Conservation (phyloP, 2,329 filamentous ascomycete species). For the Epichloe glyceriae region DNA sequence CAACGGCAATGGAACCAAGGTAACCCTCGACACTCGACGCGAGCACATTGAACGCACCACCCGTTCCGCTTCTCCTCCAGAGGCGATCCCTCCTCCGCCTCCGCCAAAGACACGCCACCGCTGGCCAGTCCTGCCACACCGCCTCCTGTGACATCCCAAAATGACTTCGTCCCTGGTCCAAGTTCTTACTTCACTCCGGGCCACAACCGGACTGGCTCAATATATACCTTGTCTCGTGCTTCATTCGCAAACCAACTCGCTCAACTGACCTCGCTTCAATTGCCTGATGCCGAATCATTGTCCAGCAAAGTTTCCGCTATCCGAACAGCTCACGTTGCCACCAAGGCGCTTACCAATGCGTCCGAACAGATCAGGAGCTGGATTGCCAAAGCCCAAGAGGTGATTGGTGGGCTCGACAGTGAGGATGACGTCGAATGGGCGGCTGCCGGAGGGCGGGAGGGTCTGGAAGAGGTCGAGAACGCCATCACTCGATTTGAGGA, state of each 20-base stretch:
- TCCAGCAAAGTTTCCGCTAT: constrained; percentile 76
- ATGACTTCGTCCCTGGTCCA: constrained; percentile 36
- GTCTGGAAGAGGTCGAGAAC: constrained; percentile 57
- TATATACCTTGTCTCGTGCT: constrained; percentile 83
- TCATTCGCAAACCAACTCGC: constrained; percentile 90
- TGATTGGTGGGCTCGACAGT: constrained; percentile 77
- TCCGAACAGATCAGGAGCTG: constrained; percentile 88
- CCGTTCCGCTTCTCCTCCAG: constrained; percentile 26
- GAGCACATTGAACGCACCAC: constrained; percentile 42
- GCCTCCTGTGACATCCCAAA: constrained; percentile 17
- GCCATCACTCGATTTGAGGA: constrained; percentile 77
- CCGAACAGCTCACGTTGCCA: constrained; percentile 70
- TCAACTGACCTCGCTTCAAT: constrained; percentile 77
- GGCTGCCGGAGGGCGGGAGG: constrained; percentile 71
- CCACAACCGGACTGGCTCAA: constrained; percentile 63
- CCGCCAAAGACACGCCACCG: constrained; percentile 29
- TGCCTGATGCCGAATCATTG: constrained; percentile 75
- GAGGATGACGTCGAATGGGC: constrained; percentile 99
- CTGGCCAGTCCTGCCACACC: constrained; percentile 10
- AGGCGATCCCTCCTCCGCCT: constrained; percentile 23
- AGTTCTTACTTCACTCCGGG: constrained; percentile 55
- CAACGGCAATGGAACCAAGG: constrained; percentile 55
- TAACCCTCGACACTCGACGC: constrained; percentile 41
- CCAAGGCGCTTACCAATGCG: constrained; percentile 70
- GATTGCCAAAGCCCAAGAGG: constrained; percentile 85